Conservation (phyloP, 2,329 filamentous ascomycete genomes). For the Graphilbum ipis-grandicollis region DNA sequence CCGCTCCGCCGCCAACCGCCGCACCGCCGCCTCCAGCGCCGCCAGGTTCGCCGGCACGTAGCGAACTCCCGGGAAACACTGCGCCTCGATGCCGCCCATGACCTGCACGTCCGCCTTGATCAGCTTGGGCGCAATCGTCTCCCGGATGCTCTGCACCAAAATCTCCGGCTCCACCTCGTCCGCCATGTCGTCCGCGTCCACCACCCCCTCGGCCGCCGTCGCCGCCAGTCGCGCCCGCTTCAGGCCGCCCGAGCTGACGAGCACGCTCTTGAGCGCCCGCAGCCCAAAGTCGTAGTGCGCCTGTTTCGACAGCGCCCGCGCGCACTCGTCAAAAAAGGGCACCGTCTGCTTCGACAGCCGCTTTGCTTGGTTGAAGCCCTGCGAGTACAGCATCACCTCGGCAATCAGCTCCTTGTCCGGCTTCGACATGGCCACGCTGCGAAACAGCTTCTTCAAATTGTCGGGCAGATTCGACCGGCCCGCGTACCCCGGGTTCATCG, state of each 20-base stretch:
- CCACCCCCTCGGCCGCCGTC: not conserved
- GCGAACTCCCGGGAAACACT: constrained; percentile 81
- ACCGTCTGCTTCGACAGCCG: constrained; percentile 86
- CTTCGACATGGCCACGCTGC: constrained; percentile 98
- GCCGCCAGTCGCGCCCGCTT: constrained; percentile 62
- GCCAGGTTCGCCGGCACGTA: constrained; percentile 82
- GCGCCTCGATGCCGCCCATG: constrained; percentile 66
- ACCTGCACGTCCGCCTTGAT: constrained; percentile 82
- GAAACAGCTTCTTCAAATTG: constrained; percentile 98
- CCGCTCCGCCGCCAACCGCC: constrained; percentile 64
- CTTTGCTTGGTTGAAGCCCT: constrained; percentile 96
- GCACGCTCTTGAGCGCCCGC: constrained; percentile 92
- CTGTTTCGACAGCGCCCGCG: constrained; percentile 71
- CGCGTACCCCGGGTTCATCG: constrained; percentile 98
- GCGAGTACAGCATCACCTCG: constrained; percentile 99
- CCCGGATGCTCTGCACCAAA: constrained; percentile 92
- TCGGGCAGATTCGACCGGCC: constrained; percentile 95
- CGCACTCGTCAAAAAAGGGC: constrained; percentile 92
- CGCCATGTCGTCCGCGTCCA: constrained; percentile 30
- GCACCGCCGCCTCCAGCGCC: constrained; percentile 64
- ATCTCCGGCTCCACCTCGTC: constrained; percentile 85
- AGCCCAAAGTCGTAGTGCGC: constrained; percentile 98
- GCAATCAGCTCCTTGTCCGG: constrained; percentile 98
- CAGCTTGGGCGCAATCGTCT: constrained; percentile 95
- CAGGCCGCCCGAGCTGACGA: constrained; percentile 90